Evolutionary conservation across 2,329 filamentous ascomycete species (phyloP), one percentile per base, ranked within the genome.

Genomic region (Fusarium siculi): DNA sequence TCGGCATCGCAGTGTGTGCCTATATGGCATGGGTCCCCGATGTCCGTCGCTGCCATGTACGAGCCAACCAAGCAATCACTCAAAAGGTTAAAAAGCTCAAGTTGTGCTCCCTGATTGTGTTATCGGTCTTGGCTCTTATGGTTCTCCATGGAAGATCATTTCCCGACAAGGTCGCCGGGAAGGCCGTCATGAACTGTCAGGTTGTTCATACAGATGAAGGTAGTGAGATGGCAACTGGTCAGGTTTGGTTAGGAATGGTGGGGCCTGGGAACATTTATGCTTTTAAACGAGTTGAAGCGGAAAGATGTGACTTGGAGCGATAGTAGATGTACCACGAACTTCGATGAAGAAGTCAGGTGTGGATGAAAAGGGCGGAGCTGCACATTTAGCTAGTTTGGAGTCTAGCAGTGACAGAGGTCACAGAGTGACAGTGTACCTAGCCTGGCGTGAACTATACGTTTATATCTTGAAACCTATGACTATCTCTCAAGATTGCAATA

Each of bases 271-370:
- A 28, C 7, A 0, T 46, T 3, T 46, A 28, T 21, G 25, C 18
- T 21, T 10, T 46, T 3, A 7, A 15, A 7, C 5, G 4, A 28
- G 25, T 28, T 10, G 5, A 21, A 46, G 25, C 5, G 11, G 44
- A 19, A 5, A 10, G 44, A 28, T 9, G 12, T 3, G 12, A 28
- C 18, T 19, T 21, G 0, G 18, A 15, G 1, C 2, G 4, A 3
- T 28, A 21, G 18, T 12, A 8, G 25, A 7, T 15, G 12, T 2
- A 46, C 12, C 5, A 7, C 5, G 5, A 19, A 0, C 8, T 19
- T 25, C 0, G 4, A 19, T 19, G 18, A 46, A 46, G 18, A 6
- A 9, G 18, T 7, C 3, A 19, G 12, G 1, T 39, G 3, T 39
- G 18, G 37, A 39, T 39, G 5, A 4, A 39, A 7, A 10, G 21